Percentiles rank a stretch among this genome's conserved stretches.
These are phyloP conservation scores for Penstemon newberryi DNA, from an alignment of 257 asterid species.

Conservation along the genomic window DNA sequence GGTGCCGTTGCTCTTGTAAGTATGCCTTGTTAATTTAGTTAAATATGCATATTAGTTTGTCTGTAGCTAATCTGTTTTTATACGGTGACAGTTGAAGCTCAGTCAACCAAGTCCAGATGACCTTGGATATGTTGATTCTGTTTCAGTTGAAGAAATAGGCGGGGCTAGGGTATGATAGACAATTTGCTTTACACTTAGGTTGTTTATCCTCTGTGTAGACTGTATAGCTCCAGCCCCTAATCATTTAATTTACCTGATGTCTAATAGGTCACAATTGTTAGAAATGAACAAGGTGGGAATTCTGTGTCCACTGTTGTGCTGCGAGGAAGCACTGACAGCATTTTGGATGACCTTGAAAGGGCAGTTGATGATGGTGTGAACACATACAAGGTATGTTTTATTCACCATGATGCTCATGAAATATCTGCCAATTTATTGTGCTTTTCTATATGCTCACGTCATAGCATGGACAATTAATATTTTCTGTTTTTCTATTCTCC, in stretches of 20 bases:
- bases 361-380: slow-evolving; percentile 97
- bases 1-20: slow-evolving; percentile 92
- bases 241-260: slow-evolving; percentile 24
- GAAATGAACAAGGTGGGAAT: slow-evolving; percentile 95
- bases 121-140: slow-evolving; percentile 92
- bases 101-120: slow-evolving; percentile 85
- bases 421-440: slow-evolving; percentile 13
- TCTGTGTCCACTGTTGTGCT: slow-evolving; percentile 85
- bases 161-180: slow-evolving; percentile 75
- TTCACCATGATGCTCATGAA: slow-evolving; percentile 7
- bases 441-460: background rate
- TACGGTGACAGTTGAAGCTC: slow-evolving; percentile 72
- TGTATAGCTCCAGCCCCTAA: slow-evolving; percentile 6
- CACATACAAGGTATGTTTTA: slow-evolving; percentile 67
- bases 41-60: slow-evolving; percentile 10
- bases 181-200: slow-evolving; percentile 15
- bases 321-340: slow-evolving; percentile 96
- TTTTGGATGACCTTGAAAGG: slow-evolving; percentile 93
- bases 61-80: slow-evolving; percentile 33
- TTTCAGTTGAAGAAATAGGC: slow-evolving; percentile 97
- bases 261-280: slow-evolving; percentile 85
- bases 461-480: no score
- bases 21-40: slow-evolving; percentile 14
- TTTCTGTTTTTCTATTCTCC: slow-evolving; percentile 18
- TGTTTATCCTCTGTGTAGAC: slow-evolving; percentile 8